Conservation (phyloP, 2,329 filamentous ascomycete genomes). For the Paracamarosporium sp. region DNA sequence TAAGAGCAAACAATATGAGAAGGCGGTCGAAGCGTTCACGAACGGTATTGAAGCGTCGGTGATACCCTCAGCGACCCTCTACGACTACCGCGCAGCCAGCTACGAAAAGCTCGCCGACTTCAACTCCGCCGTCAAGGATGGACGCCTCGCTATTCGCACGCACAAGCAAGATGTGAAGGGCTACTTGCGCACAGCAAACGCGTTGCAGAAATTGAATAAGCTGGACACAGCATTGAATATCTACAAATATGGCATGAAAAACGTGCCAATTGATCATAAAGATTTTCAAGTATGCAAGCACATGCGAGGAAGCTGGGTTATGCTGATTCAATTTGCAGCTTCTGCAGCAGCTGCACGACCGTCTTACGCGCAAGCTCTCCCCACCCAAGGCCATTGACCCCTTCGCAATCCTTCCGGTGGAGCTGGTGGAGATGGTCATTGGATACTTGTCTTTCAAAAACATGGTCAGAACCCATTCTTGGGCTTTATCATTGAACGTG, state of each 20-base stretch:
- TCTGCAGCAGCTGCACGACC: slow-evolving; percentile 55
- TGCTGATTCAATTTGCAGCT: slow-evolving; percentile 37
- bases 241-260: slow-evolving; percentile 65
- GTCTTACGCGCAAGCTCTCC: slow-evolving; percentile 51
- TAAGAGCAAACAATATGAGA: slow-evolving; percentile 43
- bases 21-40: slow-evolving; percentile 42
- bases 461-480: no score
- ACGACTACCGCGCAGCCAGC: slow-evolving; percentile 64
- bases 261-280: slow-evolving; percentile 49
- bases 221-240: slow-evolving; percentile 61
- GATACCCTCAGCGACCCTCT: slow-evolving; percentile 42
- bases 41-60: slow-evolving; percentile 33
- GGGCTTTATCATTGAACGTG: no score
- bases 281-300: slow-evolving; percentile 43
- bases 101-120: slow-evolving; percentile 60
- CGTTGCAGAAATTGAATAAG: slow-evolving; percentile 57
- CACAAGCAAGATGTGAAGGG: slow-evolving; percentile 61
- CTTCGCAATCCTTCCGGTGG: slow-evolving; percentile 60
- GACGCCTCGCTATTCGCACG: slow-evolving; percentile 62
- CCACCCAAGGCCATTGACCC: slow-evolving; percentile 58
- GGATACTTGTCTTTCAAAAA: slow-evolving; percentile 59
- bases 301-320: no score
- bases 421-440: slow-evolving; percentile 61
- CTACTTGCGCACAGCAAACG: slow-evolving; percentile 62
- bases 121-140: slow-evolving; percentile 61